These are phyloP conservation scores for Warburgia ugandensis DNA, from an alignment of 164 flowering plant genomes.

Conservation along the genomic window DNA sequence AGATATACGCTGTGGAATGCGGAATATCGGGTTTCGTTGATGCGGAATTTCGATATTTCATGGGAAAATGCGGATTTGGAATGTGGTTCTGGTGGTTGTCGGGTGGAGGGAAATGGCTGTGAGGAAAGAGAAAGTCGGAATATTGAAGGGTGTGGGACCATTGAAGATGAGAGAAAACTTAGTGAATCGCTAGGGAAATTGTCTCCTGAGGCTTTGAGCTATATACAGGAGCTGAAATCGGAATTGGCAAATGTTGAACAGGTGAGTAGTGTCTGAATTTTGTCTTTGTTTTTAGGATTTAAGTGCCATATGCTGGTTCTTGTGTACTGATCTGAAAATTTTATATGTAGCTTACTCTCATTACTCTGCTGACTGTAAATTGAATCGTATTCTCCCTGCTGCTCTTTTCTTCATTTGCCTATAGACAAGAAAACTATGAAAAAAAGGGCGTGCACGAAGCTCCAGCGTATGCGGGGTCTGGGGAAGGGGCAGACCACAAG, in stretches of 20 bases:
- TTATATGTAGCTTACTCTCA: no score
- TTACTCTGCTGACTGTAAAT: no score
- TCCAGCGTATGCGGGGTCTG: no score
- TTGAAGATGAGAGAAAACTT: constrained; percentile 18
- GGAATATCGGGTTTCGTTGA: constrained; percentile 72
- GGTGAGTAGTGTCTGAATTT: constrained; percentile 24
- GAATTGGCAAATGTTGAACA: constrained; percentile 42
- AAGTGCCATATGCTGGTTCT: not conserved
- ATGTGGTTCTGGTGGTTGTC: constrained; percentile 6
- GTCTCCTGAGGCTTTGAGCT: constrained; percentile 53
- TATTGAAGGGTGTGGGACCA: constrained; percentile 5
- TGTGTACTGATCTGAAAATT: no score
- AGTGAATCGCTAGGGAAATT: constrained; percentile 35
- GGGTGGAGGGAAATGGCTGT: constrained; percentile 16
- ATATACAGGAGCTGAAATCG: constrained; percentile 50
- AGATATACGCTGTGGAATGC: constrained; percentile 95
- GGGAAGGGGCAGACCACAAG: no score
- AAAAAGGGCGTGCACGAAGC: no score
- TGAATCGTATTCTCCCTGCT: no score
- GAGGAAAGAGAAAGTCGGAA: constrained; percentile 20
- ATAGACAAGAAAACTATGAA: no score
- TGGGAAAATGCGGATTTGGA: constrained; percentile 8
- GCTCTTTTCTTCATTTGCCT: no score
- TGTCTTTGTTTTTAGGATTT: not conserved
- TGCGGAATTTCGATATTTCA: constrained; percentile 59